Conservation (phyloP, 805 yeast genomes). For the Teunomyces pallodes region DNA sequence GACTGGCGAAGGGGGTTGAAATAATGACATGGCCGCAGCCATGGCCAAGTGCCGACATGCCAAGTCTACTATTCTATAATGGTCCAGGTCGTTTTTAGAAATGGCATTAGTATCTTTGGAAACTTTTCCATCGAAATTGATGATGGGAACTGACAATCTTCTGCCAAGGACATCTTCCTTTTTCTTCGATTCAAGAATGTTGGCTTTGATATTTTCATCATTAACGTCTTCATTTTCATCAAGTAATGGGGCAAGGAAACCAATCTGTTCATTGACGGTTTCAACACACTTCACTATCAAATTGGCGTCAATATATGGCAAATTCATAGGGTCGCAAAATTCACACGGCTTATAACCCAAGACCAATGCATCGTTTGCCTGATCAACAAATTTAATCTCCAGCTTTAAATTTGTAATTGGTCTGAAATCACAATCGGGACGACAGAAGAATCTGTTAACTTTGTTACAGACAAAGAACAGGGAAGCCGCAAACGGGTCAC, state of each 20-base stretch:
- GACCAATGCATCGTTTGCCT: slow-evolving; percentile 39
- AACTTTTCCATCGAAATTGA: slow-evolving; percentile 21
- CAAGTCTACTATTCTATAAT: slow-evolving; percentile 63
- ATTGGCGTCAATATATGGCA: slow-evolving; percentile 45
- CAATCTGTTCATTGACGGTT: slow-evolving; percentile 54
- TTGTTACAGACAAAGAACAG: slow-evolving; percentile 53
- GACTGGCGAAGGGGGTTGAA: slow-evolving; percentile 16
- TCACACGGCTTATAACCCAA: slow-evolving; percentile 52
- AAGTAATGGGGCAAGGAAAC: slow-evolving; percentile 52
- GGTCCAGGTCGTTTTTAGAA: slow-evolving; percentile 65
- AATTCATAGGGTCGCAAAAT: slow-evolving; percentile 51
- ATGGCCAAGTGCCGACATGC: slow-evolving; percentile 83
- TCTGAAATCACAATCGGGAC: slow-evolving; percentile 65
- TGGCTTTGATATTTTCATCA: slow-evolving; percentile 34
- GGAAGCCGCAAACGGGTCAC: slow-evolving; percentile 64
- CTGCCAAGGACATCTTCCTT: slow-evolving; percentile 22
- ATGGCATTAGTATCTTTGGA: slow-evolving; percentile 27
- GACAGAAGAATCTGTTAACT: slow-evolving; percentile 47
- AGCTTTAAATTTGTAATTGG: slow-evolving; percentile 40
- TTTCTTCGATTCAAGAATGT: slow-evolving; percentile 27
- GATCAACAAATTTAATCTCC: slow-evolving; percentile 46
- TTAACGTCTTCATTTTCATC: slow-evolving; percentile 44
- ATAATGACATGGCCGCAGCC: slow-evolving; percentile 60
- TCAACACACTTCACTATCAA: slow-evolving; percentile 50
- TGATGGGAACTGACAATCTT: slow-evolving; percentile 29